Conservation (phyloP, 2,329 filamentous ascomycete genomes). For the Colletotrichum euphorbiae region DNA sequence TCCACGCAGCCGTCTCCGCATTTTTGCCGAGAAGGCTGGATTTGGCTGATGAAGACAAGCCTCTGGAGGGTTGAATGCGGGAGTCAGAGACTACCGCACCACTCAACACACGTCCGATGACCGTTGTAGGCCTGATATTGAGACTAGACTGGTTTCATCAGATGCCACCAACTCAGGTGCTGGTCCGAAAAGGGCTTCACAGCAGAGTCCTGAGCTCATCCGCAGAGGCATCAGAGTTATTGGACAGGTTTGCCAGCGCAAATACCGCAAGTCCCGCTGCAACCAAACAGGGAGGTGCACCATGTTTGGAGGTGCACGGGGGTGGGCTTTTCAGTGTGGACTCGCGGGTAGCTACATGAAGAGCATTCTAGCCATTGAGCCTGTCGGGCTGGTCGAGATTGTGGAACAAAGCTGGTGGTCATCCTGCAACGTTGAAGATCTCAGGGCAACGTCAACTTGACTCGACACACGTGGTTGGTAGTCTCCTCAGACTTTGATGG, state of each 20-base stretch:
- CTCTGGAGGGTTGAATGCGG: constrained; percentile 24
- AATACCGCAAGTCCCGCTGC: constrained; percentile 51
- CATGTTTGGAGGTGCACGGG: constrained; percentile 40
- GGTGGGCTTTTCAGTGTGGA: constrained; percentile 22
- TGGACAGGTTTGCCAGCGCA: constrained; percentile 57
- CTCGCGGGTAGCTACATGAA: constrained; percentile 61
- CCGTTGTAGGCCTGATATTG: constrained; percentile 44
- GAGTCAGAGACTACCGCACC: neutral
- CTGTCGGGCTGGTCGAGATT: constrained; percentile 44
- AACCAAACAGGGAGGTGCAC: constrained; percentile 52
- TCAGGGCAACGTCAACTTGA: constrained; percentile 51
- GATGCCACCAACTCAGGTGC: constrained; percentile 50
- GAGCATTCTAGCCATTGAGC: constrained; percentile 50
- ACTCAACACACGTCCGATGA: constrained; percentile 20
- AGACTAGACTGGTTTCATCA: constrained; percentile 54
- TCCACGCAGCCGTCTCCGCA: constrained; percentile 35
- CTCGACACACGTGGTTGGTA: constrained; percentile 66
- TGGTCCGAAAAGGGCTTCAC: constrained; percentile 52
- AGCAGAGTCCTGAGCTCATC: constrained; percentile 55
- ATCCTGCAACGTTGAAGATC: constrained; percentile 39
- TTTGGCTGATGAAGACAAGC: neutral
- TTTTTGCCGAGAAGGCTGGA: constrained; percentile 16
- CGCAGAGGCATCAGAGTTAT: constrained; percentile 39
- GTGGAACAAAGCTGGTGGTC: constrained; percentile 60
- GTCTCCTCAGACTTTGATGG: constrained; percentile 39